Evolutionary conservation across 2,329 filamentous ascomycete genomes (phyloP).

Genomic region (Fusarium sp.): DNA sequence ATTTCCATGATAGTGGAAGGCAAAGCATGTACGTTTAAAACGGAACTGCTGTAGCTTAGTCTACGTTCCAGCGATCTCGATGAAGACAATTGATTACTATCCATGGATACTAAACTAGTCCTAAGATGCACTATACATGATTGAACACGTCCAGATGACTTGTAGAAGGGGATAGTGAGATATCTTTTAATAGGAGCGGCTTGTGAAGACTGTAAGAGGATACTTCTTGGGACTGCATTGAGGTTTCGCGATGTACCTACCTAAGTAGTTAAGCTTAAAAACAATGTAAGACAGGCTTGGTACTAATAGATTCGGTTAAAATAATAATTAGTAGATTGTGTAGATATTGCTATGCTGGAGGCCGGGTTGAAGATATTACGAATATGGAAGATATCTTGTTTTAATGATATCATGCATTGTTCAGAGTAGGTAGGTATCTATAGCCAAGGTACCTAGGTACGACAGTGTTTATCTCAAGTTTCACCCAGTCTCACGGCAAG

Average conservation of each 20-base stretch:
- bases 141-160: neutral
- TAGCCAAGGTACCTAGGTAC: neutral
- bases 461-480: slow-evolving; percentile 11
- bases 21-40: slow-evolving; percentile 18
- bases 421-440: too few species aligned
- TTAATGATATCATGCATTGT: too few species aligned
- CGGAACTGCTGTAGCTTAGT: slow-evolving; percentile 1
- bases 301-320: too few species aligned
- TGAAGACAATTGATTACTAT: slow-evolving; percentile 7
- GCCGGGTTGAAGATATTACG: too few species aligned
- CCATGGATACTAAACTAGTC: neutral
- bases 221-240: too few species aligned
- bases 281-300: too few species aligned
- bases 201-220: neutral
- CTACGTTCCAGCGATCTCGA: slow-evolving; percentile 16
- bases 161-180: neutral
- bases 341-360: too few species aligned
- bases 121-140: slow-evolving; percentile 5
- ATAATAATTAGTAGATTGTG: too few species aligned
- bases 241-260: too few species aligned
- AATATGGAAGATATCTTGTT: too few species aligned
- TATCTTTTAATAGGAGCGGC: neutral
- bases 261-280: too few species aligned
- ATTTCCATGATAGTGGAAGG: neutral
- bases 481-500: slow-evolving; percentile 18